These are phyloP conservation scores for Metschnikowia continentalis DNA, from an alignment of 805 yeast species.

Conservation along the genomic window DNA sequence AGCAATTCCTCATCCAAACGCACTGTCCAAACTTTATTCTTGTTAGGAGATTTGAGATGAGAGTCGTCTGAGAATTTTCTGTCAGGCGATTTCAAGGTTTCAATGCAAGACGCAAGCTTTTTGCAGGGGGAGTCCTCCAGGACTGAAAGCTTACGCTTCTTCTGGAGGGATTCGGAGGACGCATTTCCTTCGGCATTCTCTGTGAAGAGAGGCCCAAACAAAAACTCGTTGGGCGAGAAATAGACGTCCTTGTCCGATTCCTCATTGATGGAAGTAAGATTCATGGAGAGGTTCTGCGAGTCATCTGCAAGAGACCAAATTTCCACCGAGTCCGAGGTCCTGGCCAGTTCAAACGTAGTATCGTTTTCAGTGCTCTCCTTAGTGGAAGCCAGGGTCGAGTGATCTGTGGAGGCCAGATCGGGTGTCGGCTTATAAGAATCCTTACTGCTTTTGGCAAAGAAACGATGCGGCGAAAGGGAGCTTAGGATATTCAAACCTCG, in stretches of 20 bases:
- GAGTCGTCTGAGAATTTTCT: not conserved
- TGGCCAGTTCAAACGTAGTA: constrained; percentile 13
- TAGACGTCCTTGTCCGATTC: constrained; percentile 21
- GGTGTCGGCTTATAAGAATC: not conserved
- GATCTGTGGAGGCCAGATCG: not conserved
- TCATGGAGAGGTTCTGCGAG: constrained; percentile 13
- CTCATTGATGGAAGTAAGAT: constrained; percentile 26
- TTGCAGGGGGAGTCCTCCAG: constrained; percentile 31
- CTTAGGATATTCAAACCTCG: constrained; percentile 21
- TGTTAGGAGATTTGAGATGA: not conserved
- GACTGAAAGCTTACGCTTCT: constrained; percentile 6
- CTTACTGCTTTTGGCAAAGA: constrained; percentile 20
- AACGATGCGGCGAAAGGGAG: constrained; percentile 33
- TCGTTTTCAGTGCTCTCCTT: constrained; percentile 1
- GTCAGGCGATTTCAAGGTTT: constrained; percentile 27
- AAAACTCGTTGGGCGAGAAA: constrained; percentile 32
- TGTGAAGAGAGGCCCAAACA: constrained; percentile 5
- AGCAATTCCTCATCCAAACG: constrained; percentile 34
- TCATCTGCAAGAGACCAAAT: constrained; percentile 31
- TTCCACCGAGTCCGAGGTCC: constrained; percentile 20
- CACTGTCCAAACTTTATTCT: constrained; percentile 30
- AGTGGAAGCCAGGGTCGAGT: not conserved
- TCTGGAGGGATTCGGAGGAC: not conserved
- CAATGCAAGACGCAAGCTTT: constrained; percentile 34
- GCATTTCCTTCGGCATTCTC: not conserved